These are phyloP conservation scores for Sequoia sempervirens DNA, from an alignment of 75 land plant species.

Conservation along the genomic window DNA sequence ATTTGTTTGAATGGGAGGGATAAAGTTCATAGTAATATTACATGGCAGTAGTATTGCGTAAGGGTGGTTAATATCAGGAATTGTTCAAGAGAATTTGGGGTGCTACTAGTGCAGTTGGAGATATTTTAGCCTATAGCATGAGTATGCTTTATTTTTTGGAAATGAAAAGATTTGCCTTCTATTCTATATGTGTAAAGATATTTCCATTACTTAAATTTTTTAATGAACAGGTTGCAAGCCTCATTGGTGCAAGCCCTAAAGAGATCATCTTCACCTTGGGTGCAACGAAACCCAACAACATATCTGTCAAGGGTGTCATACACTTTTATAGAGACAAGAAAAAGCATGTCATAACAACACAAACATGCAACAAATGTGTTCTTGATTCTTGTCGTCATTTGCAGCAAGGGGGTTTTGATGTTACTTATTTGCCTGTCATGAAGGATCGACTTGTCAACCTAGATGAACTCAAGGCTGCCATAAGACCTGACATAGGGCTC, in stretches of 20 bases:
- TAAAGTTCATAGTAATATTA: too few relatives aligned
- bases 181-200: neutral
- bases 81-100: too few relatives aligned
- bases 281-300: constrained; percentile 96
- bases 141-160: neutral
- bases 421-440: constrained; percentile 86
- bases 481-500: constrained; percentile 86
- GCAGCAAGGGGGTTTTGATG: constrained; percentile 94
- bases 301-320: constrained; percentile 91
- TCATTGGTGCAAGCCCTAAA: constrained; percentile 70
- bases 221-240: constrained; percentile 51
- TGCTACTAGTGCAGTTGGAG: too few relatives aligned
- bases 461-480: constrained; percentile 47
- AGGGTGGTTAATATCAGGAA: too few relatives aligned
- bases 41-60: too few relatives aligned
- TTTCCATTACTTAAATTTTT: neutral
- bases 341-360: constrained; percentile 89
- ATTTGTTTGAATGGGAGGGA: too few relatives aligned
- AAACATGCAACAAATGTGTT: constrained; percentile 99
- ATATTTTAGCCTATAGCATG: neutral
- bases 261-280: constrained; percentile 97
- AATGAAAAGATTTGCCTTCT: neutral
- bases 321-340: constrained; percentile 79
- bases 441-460: constrained; percentile 79
- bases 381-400: constrained; percentile 93